These are phyloP conservation scores for Pseudognaphalium luteoalbum DNA, from an alignment of 129 eudicot genomes.

Conservation along the genomic window DNA sequence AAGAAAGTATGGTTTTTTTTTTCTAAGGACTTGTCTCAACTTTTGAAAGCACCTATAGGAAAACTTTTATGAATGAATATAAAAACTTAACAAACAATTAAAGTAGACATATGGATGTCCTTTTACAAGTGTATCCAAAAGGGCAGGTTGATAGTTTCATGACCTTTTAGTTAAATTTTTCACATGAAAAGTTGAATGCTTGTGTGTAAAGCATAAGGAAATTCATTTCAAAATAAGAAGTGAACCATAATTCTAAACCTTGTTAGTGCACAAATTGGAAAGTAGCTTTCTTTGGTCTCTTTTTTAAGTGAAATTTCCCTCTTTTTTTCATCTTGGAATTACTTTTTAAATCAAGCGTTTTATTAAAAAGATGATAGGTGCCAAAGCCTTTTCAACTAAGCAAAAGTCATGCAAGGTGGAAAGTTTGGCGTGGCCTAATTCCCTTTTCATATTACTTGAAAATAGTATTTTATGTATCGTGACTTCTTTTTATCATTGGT, in stretches of 20 bases:
- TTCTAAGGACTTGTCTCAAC: conserved; percentile 45
- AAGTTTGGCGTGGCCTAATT: conserved; percentile 50
- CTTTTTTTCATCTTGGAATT: background rate
- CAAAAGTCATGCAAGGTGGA: conserved; percentile 43
- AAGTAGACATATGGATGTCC: conserved; percentile 30
- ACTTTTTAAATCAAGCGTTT: conserved; percentile 16
- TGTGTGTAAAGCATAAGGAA: conserved; percentile 52
- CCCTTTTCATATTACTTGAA: conserved; percentile 13
- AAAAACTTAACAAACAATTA: conserved; percentile 34
- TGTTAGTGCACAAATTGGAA: conserved; percentile 39
- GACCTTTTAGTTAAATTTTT: conserved; percentile 27
- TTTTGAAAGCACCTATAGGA: conserved; percentile 34
- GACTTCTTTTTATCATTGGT: conserved; percentile 6
- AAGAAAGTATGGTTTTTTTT: conserved; percentile 25
- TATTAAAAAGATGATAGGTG: conserved; percentile 25
- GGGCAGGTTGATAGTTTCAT: conserved; percentile 35
- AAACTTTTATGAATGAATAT: conserved; percentile 38
- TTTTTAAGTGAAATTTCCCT: conserved; percentile 36
- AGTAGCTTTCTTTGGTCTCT: conserved; percentile 29
- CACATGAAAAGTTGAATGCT: conserved; percentile 50
- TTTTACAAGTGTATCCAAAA: conserved; percentile 47
- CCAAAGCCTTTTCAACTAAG: conserved; percentile 36
- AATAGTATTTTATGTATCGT: conserved; percentile 6
- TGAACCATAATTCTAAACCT: conserved; percentile 33
- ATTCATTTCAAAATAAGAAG: conserved; percentile 25